These are phyloP conservation scores for Heliocybe sulcata DNA, from an alignment of 1,284 basidiomycete species.

Conservation along the genomic window DNA sequence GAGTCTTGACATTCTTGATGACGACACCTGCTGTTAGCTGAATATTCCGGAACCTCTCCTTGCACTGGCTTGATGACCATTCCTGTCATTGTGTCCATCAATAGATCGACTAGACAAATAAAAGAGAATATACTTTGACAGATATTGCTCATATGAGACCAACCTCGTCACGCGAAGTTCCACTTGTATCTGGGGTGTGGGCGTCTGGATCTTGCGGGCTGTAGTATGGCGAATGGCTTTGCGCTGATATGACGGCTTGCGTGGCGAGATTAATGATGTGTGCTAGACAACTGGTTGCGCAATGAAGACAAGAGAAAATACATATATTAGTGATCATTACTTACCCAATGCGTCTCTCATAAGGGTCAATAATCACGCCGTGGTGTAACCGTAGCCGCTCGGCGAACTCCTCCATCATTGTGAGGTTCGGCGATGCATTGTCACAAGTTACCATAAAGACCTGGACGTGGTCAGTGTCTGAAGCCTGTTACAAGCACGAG, in stretches of 20 bases:
- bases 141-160: conserved; percentile 2
- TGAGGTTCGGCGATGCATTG: background rate
- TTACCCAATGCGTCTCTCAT: background rate
- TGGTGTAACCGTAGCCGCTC: background rate
- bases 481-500: background rate
- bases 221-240: conserved; percentile 7
- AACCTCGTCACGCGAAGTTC: background rate
- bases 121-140: conserved; percentile 5
- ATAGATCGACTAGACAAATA: background rate
- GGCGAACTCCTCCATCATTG: background rate
- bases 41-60: conserved; percentile 6
- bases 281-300: conserved; percentile 10
- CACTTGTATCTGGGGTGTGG: background rate
- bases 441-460: background rate
- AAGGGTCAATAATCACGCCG: background rate
- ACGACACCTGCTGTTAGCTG: background rate
- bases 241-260: conserved; percentile 5
- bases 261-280: conserved; percentile 10
- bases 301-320: too few relatives aligned
- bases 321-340: background rate
- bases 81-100: too few relatives aligned
- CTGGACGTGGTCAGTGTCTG: background rate
- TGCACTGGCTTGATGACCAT: conserved; percentile 6
- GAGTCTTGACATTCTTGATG: background rate
- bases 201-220: conserved; percentile 5